Evolutionary conservation across 257 asterid species (phyloP).

Genomic region (Ballota nigra): DNA sequence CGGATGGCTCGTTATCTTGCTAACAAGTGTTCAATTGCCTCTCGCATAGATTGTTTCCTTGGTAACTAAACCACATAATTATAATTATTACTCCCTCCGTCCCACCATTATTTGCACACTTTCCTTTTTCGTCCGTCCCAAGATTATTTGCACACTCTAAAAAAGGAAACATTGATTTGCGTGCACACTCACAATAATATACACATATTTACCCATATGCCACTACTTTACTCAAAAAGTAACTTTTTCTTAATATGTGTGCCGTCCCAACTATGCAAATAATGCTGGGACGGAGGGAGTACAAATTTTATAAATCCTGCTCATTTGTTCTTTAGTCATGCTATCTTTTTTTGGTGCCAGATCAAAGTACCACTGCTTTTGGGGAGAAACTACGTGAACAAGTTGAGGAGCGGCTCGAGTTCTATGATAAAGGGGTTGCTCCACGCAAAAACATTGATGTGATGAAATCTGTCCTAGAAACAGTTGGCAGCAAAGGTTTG

Average conservation of each 20-base stretch:
- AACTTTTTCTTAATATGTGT: too few species aligned
- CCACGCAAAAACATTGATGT: constrained; percentile 90
- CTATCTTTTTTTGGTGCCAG: constrained; percentile 34
- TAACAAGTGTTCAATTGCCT: constrained; percentile 98
- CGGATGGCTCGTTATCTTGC: constrained; percentile 99
- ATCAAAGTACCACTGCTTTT: constrained; percentile 63
- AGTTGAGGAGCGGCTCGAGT: constrained; percentile 95
- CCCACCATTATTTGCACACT: too few species aligned
- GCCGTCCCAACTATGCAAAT: too few species aligned
- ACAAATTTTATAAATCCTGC: background rate
- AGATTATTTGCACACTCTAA: too few species aligned
- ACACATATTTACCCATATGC: too few species aligned
- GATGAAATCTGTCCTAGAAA: constrained; percentile 77
- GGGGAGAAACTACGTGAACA: constrained; percentile 99
- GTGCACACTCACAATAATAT: too few species aligned
- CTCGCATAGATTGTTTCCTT: constrained; percentile 89
- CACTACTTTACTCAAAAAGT: too few species aligned
- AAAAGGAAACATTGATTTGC: too few species aligned
- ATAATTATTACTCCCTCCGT: background rate
- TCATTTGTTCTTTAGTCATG: background rate
- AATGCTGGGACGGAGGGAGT: too few species aligned
- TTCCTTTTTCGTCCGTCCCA: too few species aligned
- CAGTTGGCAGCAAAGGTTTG: constrained; percentile 55
- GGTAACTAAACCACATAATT: constrained; percentile 38
- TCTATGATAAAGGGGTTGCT: constrained; percentile 95